Percentiles rank a stretch among this genome's conserved stretches.
These are phyloP conservation scores for Boletus hoseneyae DNA, from an alignment of 1,284 basidiomycete genomes.

Conservation along the genomic window DNA sequence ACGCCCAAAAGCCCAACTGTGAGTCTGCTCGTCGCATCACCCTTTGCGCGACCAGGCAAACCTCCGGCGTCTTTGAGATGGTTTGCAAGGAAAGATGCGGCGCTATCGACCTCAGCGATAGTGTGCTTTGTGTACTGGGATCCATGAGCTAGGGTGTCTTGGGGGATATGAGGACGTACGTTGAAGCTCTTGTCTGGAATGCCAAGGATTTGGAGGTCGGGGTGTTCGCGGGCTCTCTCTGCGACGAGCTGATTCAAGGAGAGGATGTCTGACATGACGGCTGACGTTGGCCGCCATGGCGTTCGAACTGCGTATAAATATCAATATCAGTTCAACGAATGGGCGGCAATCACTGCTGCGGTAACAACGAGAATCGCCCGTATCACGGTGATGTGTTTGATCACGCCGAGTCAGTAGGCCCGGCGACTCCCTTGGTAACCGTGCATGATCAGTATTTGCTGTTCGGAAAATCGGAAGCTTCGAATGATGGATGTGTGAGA, in stretches of 20 bases:
- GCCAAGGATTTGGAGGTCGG: slow-evolving; percentile 20
- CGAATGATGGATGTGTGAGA: no score
- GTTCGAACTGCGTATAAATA: no score
- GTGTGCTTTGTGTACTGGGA: slow-evolving; percentile 28
- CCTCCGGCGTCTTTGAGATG: slow-evolving; percentile 22
- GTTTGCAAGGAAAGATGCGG: slow-evolving; percentile 30
- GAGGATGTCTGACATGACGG: slow-evolving; percentile 19
- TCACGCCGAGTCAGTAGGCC: no score
- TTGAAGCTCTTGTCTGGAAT: slow-evolving; percentile 21
- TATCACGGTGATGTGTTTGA: no score
- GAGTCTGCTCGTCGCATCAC: slow-evolving; percentile 25
- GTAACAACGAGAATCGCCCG: no score
- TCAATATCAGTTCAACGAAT: no score
- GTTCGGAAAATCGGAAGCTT: no score
- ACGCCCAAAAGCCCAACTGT: slow-evolving; percentile 28
- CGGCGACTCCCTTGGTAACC: no score
- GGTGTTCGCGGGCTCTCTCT: slow-evolving; percentile 17
- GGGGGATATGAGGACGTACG: slow-evolving; percentile 2
- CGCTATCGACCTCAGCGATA: slow-evolving; percentile 20
- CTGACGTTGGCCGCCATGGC: background rate
- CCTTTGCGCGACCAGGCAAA: slow-evolving; percentile 23
- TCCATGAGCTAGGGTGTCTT: no score
- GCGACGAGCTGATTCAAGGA: slow-evolving; percentile 28
- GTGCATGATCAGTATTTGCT: no score
- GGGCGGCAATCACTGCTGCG: no score